phyloP scores from a whole-genome alignment of 805 yeast genomes.

The Maudiozyma turicensis region DNA sequence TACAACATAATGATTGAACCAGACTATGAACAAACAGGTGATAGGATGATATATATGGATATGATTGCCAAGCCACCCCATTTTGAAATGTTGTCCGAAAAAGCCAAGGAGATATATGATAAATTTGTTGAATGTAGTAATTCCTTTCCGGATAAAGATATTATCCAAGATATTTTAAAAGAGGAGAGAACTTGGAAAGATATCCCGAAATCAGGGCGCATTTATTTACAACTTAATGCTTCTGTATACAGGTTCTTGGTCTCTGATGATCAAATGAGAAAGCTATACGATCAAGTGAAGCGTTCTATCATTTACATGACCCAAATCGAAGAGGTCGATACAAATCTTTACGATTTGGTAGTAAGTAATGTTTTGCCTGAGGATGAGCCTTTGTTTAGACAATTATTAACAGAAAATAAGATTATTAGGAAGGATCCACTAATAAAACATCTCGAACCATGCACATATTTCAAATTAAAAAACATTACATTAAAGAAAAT shows the following conservation, averaged over 20 bases:
- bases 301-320: conserved; percentile 74
- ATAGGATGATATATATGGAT: conserved; percentile 23
- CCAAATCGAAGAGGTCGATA: conserved; percentile 63
- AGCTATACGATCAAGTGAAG: conserved; percentile 67
- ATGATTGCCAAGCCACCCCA: conserved; percentile 20
- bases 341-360: conserved; percentile 48
- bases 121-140: conserved; percentile 36
- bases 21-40: conserved; percentile 22
- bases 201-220: conserved; percentile 29
- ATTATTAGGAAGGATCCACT: conserved; percentile 30
- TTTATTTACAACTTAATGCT: conserved; percentile 48
- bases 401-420: conserved; percentile 39
- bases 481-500: conserved; percentile 64
- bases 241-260: conserved; percentile 36
- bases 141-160: conserved; percentile 44
- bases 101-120: conserved; percentile 35
- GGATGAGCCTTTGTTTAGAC: conserved; percentile 59
- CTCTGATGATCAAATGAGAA: conserved; percentile 46
- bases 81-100: conserved; percentile 19
- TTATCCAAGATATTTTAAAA: conserved; percentile 36
- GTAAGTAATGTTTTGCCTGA: conserved; percentile 28
- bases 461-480: conserved; percentile 67
- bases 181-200: conserved; percentile 31
- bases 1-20: conserved; percentile 22
- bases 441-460: conserved; percentile 36